These are phyloP conservation scores for Chrysanthemum makinoi DNA, from an alignment of 129 eudicot species.

Conservation along the genomic window DNA sequence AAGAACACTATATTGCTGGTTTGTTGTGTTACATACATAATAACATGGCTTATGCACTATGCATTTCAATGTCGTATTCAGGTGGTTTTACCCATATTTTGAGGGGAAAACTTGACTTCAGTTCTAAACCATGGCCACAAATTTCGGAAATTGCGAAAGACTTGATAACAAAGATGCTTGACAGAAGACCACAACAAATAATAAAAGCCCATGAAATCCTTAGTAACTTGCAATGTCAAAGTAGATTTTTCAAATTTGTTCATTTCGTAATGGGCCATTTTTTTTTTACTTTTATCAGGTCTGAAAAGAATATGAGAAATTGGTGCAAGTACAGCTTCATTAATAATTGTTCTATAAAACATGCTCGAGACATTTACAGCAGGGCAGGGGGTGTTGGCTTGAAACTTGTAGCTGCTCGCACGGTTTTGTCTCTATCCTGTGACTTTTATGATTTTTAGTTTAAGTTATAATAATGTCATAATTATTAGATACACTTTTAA, in stretches of 20 bases:
- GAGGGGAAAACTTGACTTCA: slow-evolving; percentile 48
- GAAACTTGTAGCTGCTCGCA: too few relatives aligned
- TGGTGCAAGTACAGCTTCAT: too few relatives aligned
- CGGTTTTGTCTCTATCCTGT: too few relatives aligned
- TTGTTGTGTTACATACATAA: neutral
- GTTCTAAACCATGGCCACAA: slow-evolving; percentile 55
- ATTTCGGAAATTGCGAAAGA: slow-evolving; percentile 56
- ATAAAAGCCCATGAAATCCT: slow-evolving; percentile 53
- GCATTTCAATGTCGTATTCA: slow-evolving; percentile 40
- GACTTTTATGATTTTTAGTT: too few relatives aligned
- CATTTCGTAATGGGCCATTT: neutral
- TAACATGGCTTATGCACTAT: neutral
- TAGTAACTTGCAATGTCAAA: slow-evolving; percentile 34
- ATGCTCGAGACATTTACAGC: too few relatives aligned
- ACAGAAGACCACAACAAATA: slow-evolving; percentile 40
- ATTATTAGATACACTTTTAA: too few relatives aligned
- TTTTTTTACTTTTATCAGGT: slow-evolving; percentile 21
- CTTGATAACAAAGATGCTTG: slow-evolving; percentile 49
- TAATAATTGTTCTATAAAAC: too few relatives aligned
- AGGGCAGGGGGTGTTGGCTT: too few relatives aligned
- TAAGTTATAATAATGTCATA: too few relatives aligned
- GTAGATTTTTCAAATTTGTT: neutral
- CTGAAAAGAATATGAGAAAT: too few relatives aligned
- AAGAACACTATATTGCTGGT: neutral
- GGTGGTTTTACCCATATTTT: slow-evolving; percentile 52